Evolutionary conservation across 2,329 filamentous ascomycete species (phyloP), one percentile per base, ranked within the genome.

Genomic region (Neonectria hederae): DNA sequence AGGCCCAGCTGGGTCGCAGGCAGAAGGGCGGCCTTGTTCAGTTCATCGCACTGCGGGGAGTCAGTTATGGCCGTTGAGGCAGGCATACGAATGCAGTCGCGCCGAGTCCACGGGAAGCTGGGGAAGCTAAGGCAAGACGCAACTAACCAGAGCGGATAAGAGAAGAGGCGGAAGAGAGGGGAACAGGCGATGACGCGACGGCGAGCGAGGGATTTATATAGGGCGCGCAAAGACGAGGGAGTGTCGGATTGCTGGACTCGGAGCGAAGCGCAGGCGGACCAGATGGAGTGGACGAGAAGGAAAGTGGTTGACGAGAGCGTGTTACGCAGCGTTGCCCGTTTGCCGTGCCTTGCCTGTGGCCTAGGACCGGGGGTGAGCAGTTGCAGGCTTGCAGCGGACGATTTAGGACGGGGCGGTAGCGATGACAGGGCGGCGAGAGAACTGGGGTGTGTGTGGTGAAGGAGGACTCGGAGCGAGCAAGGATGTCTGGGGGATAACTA

Each of bases 1-100:
- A 74, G 72, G 76, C 72, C 75, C 75, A 65, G 71, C 71, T 70
- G 74, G 77, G 75, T 78, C 77, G 74, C 76, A 76, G 73, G 70
- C 69, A 70, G 63, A 67, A 65, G 66, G 67, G 65, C 65, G 61
- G 64, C 69, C 71, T 73, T 76, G 67, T 75, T 75, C 75, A 78
- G 72, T 77, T 78, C 76, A 79, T 78, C 62, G 75, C 74, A 76
- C 74, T 76, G 65, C 30, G 51, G 38, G 22, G 46, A 43, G 59
- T 65, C 57, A 65, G 56, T 66, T 67, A 58, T 48, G 66, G 53
- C 19, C 28, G 45, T 56, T 21, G 40, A 65, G 53, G 53, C 59
- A 45, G 56, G 56, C 54, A 52, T 49, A 40, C 38, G 24, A 45
- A 49, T 49, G 49, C 38, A 26, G 45, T 62, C 60, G 65, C 62